Percentiles rank a stretch among this genome's conserved stretches.
phyloP scores from a whole-genome alignment of 2,329 filamentous ascomycete genomes.

The Aspergillus fumigatiaffinis region DNA sequence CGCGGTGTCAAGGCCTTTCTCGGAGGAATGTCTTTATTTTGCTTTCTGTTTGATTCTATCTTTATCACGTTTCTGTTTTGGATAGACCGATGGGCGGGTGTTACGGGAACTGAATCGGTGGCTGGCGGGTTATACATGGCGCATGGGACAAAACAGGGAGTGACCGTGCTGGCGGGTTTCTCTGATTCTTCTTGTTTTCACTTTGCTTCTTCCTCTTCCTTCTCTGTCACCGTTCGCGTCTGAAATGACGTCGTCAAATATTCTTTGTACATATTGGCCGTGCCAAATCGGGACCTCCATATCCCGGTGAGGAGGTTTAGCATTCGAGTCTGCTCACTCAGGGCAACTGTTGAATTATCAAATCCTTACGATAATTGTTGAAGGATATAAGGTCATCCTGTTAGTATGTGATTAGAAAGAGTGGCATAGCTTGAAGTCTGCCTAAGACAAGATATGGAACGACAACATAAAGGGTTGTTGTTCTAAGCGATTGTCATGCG shows the following conservation, averaged over 20 bases:
- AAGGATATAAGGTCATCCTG: background rate
- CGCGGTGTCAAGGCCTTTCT: background rate
- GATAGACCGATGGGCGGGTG: slow-evolving; percentile 32
- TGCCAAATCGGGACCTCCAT: slow-evolving; percentile 4
- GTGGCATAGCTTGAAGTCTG: background rate
- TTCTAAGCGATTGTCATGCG: background rate
- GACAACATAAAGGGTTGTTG: background rate
- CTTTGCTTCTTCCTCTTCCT: slow-evolving; percentile 15
- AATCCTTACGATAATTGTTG: background rate
- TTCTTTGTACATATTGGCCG: slow-evolving; percentile 29
- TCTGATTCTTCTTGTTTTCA: slow-evolving; percentile 14
- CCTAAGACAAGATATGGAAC: background rate
- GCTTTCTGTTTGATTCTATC: slow-evolving; percentile 9
- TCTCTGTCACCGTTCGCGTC: slow-evolving; percentile 6
- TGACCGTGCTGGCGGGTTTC: slow-evolving; percentile 23
- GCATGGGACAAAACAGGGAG: slow-evolving; percentile 24
- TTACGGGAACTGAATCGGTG: slow-evolving; percentile 21
- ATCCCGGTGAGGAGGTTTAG: background rate
- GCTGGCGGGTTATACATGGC: slow-evolving; percentile 23
- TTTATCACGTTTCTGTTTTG: slow-evolving; percentile 19
- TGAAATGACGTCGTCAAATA: slow-evolving; percentile 16
- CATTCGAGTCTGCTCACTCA: background rate
- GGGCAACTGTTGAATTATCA: background rate
- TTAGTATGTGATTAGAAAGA: background rate
- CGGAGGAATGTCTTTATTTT: slow-evolving; percentile 9